These are phyloP conservation scores for Cynara cardunculus DNA, from an alignment of 129 eudicot species.

Conservation along the genomic window DNA sequence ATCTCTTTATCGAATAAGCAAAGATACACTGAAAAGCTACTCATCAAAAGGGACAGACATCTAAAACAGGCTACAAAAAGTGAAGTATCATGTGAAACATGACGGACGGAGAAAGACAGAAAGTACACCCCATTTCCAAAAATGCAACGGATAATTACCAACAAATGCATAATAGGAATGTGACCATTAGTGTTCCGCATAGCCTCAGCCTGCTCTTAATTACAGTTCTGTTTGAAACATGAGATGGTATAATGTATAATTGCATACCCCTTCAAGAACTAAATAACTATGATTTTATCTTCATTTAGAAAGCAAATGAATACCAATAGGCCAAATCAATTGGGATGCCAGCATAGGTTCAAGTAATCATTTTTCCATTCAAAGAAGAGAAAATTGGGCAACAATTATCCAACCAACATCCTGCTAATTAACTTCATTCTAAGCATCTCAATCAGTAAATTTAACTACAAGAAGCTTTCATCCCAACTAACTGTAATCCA, in stretches of 20 bases:
- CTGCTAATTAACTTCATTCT: constrained; percentile 19
- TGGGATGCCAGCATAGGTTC: neutral
- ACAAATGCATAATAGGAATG: constrained; percentile 5
- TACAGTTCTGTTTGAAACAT: neutral
- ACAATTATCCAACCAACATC: neutral
- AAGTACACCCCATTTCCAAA: neutral
- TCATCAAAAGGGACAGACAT: neutral
- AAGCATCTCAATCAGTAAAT: constrained; percentile 10
- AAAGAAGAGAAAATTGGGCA: constrained; percentile 2
- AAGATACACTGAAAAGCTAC: neutral
- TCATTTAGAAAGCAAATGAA: neutral
- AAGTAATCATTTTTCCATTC: constrained; percentile 9
- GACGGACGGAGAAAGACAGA: neutral
- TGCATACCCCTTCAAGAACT: neutral
- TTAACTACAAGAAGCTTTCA: constrained; percentile 8
- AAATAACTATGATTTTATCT: constrained; percentile 6
- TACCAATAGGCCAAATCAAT: neutral
- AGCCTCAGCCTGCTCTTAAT: neutral
- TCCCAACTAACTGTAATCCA: neutral
- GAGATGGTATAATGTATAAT: neutral
- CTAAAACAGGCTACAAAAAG: neutral
- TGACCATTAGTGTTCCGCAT: neutral
- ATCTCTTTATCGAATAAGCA: neutral
- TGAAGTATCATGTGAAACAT: neutral
- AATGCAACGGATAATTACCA: neutral